Evolutionary conservation across 1,284 basidiomycete genomes (phyloP).

Genomic region (Fomitiporia mediterranea): DNA sequence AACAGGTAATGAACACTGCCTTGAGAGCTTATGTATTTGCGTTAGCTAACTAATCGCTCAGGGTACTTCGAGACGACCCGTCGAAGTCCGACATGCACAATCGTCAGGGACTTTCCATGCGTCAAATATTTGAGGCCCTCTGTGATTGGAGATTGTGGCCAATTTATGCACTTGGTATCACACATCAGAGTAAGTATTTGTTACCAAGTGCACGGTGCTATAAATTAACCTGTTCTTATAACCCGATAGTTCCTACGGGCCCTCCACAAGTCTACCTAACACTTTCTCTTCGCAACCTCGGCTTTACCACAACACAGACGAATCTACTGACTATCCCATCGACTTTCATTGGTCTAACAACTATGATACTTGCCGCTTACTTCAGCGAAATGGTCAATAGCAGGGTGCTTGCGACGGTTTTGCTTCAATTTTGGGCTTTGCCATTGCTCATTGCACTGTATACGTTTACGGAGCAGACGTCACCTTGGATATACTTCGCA

Average conservation of each 20-base stretch:
- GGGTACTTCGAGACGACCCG: conserved; percentile 54
- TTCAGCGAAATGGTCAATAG: conserved; percentile 53
- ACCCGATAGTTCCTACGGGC: conserved; percentile 38
- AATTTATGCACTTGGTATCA: conserved; percentile 43
- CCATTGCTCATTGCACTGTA: conserved; percentile 56
- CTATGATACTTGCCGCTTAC: conserved; percentile 45
- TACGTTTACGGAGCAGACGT: conserved; percentile 46
- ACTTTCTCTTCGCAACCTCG: conserved; percentile 46
- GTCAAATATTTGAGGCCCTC: conserved; percentile 43
- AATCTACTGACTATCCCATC: conserved; percentile 50
- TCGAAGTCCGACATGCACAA: conserved; percentile 63
- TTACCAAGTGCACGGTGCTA: background rate
- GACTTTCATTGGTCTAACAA: conserved; percentile 37
- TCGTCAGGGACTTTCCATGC: conserved; percentile 46
- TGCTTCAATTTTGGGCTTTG: conserved; percentile 58
- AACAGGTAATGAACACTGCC: conserved; percentile 35
- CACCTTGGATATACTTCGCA: conserved; percentile 56
- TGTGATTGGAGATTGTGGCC: conserved; percentile 56
- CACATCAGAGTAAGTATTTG: conserved; percentile 38
- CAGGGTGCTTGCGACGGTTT: conserved; percentile 46
- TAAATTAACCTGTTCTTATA: background rate
- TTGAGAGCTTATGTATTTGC: background rate
- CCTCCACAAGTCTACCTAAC: conserved; percentile 50
- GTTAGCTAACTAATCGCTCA: conserved; percentile 15
- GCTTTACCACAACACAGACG: conserved; percentile 47